A percentile compares a stretch with the other conserved stretches of the same genome.
Evolutionary conservation across 2,329 filamentous ascomycete genomes (phyloP).

Genomic region (Aspergillus sclerotialis): DNA sequence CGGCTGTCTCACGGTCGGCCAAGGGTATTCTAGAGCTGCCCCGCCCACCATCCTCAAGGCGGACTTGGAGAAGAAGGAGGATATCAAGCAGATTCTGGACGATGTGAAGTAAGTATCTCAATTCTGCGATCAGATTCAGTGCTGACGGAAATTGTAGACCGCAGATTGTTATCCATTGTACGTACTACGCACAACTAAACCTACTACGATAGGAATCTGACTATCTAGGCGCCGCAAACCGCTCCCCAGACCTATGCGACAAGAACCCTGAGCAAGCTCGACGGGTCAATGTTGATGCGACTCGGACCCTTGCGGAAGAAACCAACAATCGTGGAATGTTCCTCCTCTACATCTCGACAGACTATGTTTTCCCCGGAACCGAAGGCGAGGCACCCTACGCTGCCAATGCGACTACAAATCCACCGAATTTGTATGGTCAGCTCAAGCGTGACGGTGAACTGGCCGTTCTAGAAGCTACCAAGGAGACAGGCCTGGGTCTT

Average conservation of each 20-base stretch:
- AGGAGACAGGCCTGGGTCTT: slow-evolving; percentile 51
- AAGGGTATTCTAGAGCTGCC: slow-evolving; percentile 66
- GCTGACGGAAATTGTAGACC: slow-evolving; percentile 46
- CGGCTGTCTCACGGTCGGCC: slow-evolving; percentile 65
- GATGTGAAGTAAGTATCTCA: slow-evolving; percentile 42
- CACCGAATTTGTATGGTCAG: slow-evolving; percentile 73
- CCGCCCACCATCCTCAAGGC: slow-evolving; percentile 59
- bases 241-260: slow-evolving; percentile 80
- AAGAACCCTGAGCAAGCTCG: slow-evolving; percentile 68
- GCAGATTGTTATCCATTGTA: slow-evolving; percentile 74
- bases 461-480: slow-evolving; percentile 59
- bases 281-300: slow-evolving; percentile 67
- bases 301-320: slow-evolving; percentile 58
- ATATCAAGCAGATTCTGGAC: slow-evolving; percentile 43
- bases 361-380: slow-evolving; percentile 70
- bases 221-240: slow-evolving; percentile 68
- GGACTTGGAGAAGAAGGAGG: slow-evolving; percentile 41
- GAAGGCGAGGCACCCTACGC: slow-evolving; percentile 83
- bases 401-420: slow-evolving; percentile 53
- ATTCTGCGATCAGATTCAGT: slow-evolving; percentile 2
- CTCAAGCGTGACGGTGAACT: slow-evolving; percentile 65
- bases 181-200: slow-evolving; percentile 21
- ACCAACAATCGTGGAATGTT: slow-evolving; percentile 49
- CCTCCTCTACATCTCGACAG: slow-evolving; percentile 61
- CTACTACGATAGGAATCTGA: background rate